Evolutionary conservation across 306 rosid genomes (phyloP).

Genomic region (Begonia loranthoides): DNA sequence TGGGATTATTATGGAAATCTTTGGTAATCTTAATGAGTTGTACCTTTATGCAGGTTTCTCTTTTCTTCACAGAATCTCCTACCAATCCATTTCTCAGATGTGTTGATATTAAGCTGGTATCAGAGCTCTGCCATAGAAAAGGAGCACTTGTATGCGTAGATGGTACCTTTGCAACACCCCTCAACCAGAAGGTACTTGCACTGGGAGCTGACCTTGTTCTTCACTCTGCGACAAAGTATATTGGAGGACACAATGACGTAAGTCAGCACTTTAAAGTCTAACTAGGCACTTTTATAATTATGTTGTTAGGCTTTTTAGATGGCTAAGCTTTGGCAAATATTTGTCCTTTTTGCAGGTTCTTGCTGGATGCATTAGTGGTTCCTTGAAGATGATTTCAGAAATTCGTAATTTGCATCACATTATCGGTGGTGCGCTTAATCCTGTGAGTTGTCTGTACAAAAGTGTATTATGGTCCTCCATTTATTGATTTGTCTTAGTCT

Average conservation of each 20-base stretch:
- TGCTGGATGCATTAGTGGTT: constrained; percentile 81
- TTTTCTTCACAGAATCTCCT: constrained; percentile 94
- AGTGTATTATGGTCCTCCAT: not conserved
- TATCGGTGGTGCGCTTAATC: constrained; percentile 84
- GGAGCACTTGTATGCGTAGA: constrained; percentile 89
- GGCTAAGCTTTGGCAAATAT: not conserved
- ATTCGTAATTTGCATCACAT: constrained; percentile 75
- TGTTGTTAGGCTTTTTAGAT: not conserved
- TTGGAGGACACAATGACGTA: constrained; percentile 95
- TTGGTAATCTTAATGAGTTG: not conserved
- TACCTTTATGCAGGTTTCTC: constrained; percentile 52
- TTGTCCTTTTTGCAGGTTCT: constrained; percentile 45
- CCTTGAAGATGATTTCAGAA: constrained; percentile 50
- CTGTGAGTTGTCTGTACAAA: constrained; percentile 39
- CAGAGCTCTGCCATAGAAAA: constrained; percentile 70
- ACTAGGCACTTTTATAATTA: not conserved
- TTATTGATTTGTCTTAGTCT: not conserved
- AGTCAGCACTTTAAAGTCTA: constrained; percentile 8
- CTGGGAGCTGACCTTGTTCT: constrained; percentile 84
- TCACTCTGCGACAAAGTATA: constrained; percentile 81
- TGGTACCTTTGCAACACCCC: constrained; percentile 94
- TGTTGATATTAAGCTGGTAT: constrained; percentile 80
- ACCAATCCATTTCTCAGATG: constrained; percentile 96
- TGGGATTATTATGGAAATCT: constrained; percentile 1
- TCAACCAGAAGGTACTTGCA: constrained; percentile 86